These are phyloP conservation scores for Alternaria dauci DNA, from an alignment of 2,329 filamentous ascomycete species.

Conservation along the genomic window DNA sequence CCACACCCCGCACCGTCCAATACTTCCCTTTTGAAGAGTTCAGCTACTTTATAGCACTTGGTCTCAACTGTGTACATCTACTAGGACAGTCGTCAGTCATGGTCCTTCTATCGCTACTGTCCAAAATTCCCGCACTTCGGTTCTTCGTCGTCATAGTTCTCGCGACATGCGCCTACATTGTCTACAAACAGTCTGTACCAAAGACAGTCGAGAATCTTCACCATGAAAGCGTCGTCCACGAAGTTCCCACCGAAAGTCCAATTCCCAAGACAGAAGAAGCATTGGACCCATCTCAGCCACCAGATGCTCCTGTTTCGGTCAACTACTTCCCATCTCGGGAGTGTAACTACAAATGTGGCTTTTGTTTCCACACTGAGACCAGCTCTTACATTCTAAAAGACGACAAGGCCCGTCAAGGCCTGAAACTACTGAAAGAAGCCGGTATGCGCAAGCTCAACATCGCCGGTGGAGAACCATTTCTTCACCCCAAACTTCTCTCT, in stretches of 20 bases:
- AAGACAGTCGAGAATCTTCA: not conserved
- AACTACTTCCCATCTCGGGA: slow-evolving; percentile 1
- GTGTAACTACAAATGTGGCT: not conserved
- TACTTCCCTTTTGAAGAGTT: not conserved
- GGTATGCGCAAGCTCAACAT: slow-evolving; percentile 16
- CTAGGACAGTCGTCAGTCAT: not conserved
- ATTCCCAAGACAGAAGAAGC: not conserved
- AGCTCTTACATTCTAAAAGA: not conserved
- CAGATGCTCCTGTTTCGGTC: slow-evolving; percentile 2
- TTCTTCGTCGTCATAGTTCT: not conserved
- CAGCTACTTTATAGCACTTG: not conserved
- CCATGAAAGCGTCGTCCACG: not conserved
- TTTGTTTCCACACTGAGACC: slow-evolving; percentile 5
- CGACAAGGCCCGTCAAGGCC: not conserved
- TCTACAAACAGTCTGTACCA: not conserved
- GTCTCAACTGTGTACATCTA: not conserved
- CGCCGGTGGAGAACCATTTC: slow-evolving; percentile 10
- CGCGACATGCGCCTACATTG: not conserved
- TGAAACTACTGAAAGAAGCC: slow-evolving; percentile 7
- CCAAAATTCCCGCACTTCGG: not conserved
- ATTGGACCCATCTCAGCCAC: slow-evolving; percentile 3
- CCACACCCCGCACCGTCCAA: not conserved
- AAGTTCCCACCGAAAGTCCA: not conserved
- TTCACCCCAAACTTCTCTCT: slow-evolving; percentile 7
- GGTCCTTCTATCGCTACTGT: slow-evolving; percentile 1